Base-by-base conservation (phyloP, 2,329 filamentous ascomycete species). In the Ceratocystiopsis minuta region DNA sequence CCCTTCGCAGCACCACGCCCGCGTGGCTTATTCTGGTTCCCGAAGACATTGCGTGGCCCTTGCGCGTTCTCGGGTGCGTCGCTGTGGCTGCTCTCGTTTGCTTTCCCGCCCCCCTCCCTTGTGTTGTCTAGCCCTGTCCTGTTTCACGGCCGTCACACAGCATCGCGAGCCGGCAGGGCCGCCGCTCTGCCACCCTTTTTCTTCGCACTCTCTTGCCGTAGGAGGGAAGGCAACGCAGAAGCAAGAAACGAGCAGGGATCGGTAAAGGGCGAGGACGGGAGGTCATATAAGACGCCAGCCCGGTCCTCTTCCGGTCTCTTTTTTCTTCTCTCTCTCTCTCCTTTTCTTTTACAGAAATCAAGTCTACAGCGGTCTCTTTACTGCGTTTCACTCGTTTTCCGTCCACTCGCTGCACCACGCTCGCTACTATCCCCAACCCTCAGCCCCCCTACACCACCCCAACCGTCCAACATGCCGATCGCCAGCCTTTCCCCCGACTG, bases 131-230 rank as follows among this genome's bases (percentile, higher is more conserved):
- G 42, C 42, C 38, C 37, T 43, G 42, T 37, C 5, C 16, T 37
- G 38, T 40, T 40, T 40, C 42, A 34, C 34, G 28, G 42, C 12
- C 7, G 42, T 43, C 17, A n/a, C 35, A 43, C 42, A 16, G 16
- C 42, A 34, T 39, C 34, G 16, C 24, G 24, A 28, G 32, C 41
- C 14, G n/a, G 18, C 33, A 16, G 24, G 14, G 18, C 33, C 13
- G 31, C 4, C 35, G 5, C 24, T 33, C 36, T 18, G 31, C 34
- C 33, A 28, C 16, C 24, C 16, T 11, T 32, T n/a, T 33, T 18
- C 36, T n/a, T 36, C 7, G 33, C 17, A 18, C n/a, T 17, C n/a
- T 24, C 24, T 10, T 5, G 18, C 36, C 14, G 17, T n/a, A n/a
- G n/a, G n/a, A n/a, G n/a, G n/a, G n/a, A n/a, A n/a, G n/a, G n/a